A percentile compares a stretch with the other conserved stretches of the same genome.
phyloP scores from a whole-genome alignment of 805 yeast genomes.

The Saturnispora sekii region DNA sequence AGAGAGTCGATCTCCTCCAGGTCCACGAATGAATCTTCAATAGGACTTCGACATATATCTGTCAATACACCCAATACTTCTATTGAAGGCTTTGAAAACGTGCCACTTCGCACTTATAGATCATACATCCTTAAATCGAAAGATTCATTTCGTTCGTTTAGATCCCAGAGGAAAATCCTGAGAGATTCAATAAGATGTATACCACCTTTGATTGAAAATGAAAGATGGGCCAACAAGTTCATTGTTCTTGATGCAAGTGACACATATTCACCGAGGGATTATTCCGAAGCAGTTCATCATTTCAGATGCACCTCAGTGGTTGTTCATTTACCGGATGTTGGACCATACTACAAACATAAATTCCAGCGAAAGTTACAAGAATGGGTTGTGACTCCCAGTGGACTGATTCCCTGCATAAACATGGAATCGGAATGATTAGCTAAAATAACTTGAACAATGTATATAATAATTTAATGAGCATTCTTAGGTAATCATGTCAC shows the following conservation, averaged over 20 bases:
- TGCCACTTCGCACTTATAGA: constrained; percentile 2
- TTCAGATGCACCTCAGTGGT: constrained; percentile 8
- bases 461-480: neutral
- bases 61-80: constrained; percentile 8
- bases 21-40: constrained; percentile 1
- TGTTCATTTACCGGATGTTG: constrained; percentile 10
- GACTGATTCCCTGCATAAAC: constrained; percentile 23
- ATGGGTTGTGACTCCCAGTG: constrained; percentile 27
- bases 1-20: constrained; percentile 4
- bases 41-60: neutral
- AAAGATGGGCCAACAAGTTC: constrained; percentile 27
- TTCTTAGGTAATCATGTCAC: neutral
- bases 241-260: constrained; percentile 20
- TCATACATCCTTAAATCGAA: constrained; percentile 9
- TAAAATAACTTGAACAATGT: neutral
- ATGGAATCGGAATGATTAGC: neutral
- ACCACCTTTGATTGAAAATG: constrained; percentile 24
- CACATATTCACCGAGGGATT: constrained; percentile 11
- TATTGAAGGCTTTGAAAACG: neutral
- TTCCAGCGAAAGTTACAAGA: constrained; percentile 23
- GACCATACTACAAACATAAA: constrained; percentile 9
- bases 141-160: constrained; percentile 10
- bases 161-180: constrained; percentile 20
- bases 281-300: constrained; percentile 5
- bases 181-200: constrained; percentile 29